phyloP scores from a whole-genome alignment of 2,329 filamentous ascomycete species.

The Xylariaceae sp. region DNA sequence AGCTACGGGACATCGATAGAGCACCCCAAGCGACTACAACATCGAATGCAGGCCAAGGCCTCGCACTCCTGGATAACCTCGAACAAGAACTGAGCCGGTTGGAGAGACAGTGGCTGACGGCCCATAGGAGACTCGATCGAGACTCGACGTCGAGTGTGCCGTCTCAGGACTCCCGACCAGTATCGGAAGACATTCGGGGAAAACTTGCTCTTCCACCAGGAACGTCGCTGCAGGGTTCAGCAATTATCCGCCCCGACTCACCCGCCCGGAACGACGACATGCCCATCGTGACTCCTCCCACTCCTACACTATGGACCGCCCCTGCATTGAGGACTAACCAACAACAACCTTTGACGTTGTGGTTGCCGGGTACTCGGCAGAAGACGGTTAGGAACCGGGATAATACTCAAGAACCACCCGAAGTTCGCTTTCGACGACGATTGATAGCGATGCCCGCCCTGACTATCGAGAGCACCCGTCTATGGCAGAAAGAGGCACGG shows the following conservation, averaged over 20 bases:
- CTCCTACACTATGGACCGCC: conserved; percentile 24
- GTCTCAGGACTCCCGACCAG: conserved; percentile 30
- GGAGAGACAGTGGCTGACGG: conserved; percentile 53
- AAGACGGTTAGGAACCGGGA: conserved; percentile 2
- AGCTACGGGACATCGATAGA: conserved; percentile 45
- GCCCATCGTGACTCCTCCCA: conserved; percentile 4
- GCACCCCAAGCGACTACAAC: conserved; percentile 31
- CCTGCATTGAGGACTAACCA: conserved; percentile 8
- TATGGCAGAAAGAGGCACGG: conserved; percentile 34
- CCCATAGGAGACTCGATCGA: conserved; percentile 47
- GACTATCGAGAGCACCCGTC: conserved; percentile 31
- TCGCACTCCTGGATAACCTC: conserved; percentile 51
- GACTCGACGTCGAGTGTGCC: conserved; percentile 45
- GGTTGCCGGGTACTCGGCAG: conserved; percentile 21
- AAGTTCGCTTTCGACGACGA: conserved; percentile 32
- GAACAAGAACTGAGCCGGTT: conserved; percentile 58
- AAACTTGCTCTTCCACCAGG: too few relatives aligned
- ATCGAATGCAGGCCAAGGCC: conserved; percentile 37
- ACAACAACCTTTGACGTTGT: conserved; percentile 7
- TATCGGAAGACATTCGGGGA: conserved; percentile 17
- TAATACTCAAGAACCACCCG: conserved; percentile 23
- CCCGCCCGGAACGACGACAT: too few relatives aligned
- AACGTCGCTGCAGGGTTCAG: conserved; percentile 34
- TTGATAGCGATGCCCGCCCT: conserved; percentile 33
- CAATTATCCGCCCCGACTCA: conserved; percentile 34